A percentile compares a stretch with the other conserved stretches of the same genome.
Evolutionary conservation across 345 rosid genomes (phyloP).

Genomic region (Citrus glauca): DNA sequence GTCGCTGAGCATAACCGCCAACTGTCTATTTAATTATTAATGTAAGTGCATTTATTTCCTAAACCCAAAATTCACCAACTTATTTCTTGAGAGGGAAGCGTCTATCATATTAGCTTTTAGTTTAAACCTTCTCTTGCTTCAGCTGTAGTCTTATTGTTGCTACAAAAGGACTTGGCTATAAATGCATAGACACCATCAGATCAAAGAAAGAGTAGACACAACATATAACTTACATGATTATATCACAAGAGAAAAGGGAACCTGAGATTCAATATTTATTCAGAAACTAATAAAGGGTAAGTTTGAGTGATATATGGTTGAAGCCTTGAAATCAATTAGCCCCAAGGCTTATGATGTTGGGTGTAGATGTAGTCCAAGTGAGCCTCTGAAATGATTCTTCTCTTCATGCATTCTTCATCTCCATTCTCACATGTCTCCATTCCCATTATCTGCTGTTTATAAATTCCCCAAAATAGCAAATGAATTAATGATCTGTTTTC

Average conservation of each 20-base stretch:
- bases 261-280: background rate
- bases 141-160: no score
- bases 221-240: background rate
- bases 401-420: constrained; percentile 60
- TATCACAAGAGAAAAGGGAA: background rate
- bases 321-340: background rate
- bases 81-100: background rate
- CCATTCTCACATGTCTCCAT: constrained; percentile 40
- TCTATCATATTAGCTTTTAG: background rate
- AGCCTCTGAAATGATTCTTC: constrained; percentile 59
- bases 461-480: background rate
- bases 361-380: constrained; percentile 94
- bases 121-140: background rate
- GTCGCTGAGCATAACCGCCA: constrained; percentile 12
- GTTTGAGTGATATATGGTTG: background rate
- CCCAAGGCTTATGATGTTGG: constrained; percentile 62
- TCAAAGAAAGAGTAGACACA: no score
- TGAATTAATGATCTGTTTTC: background rate
- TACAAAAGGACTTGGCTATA: no score
- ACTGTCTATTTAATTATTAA: constrained; percentile 17
- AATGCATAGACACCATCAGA: no score
- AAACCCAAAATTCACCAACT: constrained; percentile 21
- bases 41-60: constrained; percentile 8
- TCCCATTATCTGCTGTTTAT: constrained; percentile 47
- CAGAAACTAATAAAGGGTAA: background rate